Base-by-base conservation (phyloP, 1,139 yeast genomes). In the Candida albicans region DNA sequence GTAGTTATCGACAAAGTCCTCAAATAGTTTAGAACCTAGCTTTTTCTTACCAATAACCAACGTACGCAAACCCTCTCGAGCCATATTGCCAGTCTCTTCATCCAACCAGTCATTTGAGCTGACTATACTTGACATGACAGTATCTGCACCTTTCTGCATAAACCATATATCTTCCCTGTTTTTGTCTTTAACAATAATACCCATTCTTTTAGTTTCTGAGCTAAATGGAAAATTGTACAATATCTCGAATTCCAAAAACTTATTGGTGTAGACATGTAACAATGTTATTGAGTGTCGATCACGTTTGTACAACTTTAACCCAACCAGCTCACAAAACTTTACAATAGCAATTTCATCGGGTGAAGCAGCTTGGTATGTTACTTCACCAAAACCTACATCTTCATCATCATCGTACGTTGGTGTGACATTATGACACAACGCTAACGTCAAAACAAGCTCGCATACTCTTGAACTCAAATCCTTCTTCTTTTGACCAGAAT, bases 281-380 rank as follows among this genome's bases (percentile, higher is more conserved):
- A 93, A 66, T 0, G 88, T 73, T 53, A 93, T 77, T 8, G 84
- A 79, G 45, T 78, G 77, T 45, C 99, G 79, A 61, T 95, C 99
- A 56, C 99, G 80, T 55, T 82, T 84, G 49, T 77, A 74, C 41
- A 95, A 72, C 9, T 88, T 79, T 37, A 95, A 69, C 0, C 99
- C 99, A 29, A 91, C 95, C 4, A 73, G 64, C 51, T 88, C 95
- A 1, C 97, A 87, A 69, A 90, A 95, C 58, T 86, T 86, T 26
- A 95, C 98, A 53, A 95, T 93, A 15, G 99, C 99, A 51, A 93
- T 84, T 63, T 95, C 99, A 68, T 95, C 99, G 0, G 99, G 99
- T 0, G 98, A 91, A 0, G 98, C 97, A 0, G 99, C 99, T 64
- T 95, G 99, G 61, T 91, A 95, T 1, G 89, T 77, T 8, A 87